phyloP scores from a whole-genome alignment of 768 basidiomycete genomes.

The Gyrodon lividus region DNA sequence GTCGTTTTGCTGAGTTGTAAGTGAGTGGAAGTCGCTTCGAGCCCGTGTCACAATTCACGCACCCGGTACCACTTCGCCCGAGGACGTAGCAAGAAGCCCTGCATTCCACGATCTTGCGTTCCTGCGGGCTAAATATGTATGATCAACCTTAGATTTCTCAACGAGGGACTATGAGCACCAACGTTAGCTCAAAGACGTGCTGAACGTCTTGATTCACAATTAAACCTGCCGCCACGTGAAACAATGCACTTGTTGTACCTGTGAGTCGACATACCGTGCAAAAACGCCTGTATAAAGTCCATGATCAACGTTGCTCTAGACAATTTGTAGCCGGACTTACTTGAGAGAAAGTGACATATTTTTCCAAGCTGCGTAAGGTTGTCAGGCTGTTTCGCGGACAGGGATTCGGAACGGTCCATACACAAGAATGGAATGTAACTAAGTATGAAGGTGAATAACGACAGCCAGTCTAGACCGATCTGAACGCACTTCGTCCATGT shows the following conservation, averaged over 20 bases:
- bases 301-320: constrained; percentile 36
- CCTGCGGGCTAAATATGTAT: constrained; percentile 36
- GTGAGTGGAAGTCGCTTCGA: background rate
- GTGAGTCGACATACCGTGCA: constrained; percentile 15
- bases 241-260: background rate
- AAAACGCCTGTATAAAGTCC: constrained; percentile 15
- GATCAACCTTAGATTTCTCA: constrained; percentile 14
- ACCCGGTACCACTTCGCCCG: constrained; percentile 77
- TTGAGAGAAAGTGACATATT: constrained; percentile 32
- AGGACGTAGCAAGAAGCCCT: constrained; percentile 61
- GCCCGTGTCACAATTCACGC: constrained; percentile 3
- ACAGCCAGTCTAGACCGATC: background rate
- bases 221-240: constrained; percentile 14
- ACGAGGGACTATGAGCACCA: background rate
- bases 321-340: constrained; percentile 12
- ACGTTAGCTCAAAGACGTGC: constrained; percentile 29
- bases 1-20: constrained; percentile 61
- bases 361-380: constrained; percentile 39
- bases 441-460: background rate
- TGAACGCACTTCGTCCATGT: constrained; percentile 44
- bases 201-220: constrained; percentile 24
- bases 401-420: constrained; percentile 30
- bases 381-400: constrained; percentile 31
- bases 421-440: constrained; percentile 62
- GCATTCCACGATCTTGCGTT: constrained; percentile 60